Evolutionary conservation across 352 stramenopile species (phyloP), one percentile per base, ranked within the genome.

Genomic region (Phytopythium montanum): DNA sequence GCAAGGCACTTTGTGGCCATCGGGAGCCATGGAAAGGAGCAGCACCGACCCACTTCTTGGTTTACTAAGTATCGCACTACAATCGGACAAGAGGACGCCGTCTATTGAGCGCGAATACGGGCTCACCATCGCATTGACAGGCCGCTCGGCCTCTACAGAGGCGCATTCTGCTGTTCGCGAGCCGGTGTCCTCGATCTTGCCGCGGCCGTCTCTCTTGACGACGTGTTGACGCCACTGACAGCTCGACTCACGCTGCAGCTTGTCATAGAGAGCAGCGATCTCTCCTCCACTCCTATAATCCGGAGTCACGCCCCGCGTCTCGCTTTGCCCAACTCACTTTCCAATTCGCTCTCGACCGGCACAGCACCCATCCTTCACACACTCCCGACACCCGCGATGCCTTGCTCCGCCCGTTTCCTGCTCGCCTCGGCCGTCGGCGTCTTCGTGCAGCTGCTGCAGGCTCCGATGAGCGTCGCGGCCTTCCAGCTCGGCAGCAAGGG

Each of bases 401-500:
- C 53, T 33, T 21, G 53, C 53, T 48, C 39, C 36, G 16, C 26
- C 26, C 53, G 53, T 2, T 49, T 59, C 36, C 14, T 59, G 25
- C 53, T 59, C n/a, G 38, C 53, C 36, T 36, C 53, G 3, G 23
- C 26, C 36, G 38, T 28, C 23, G 53, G 53, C 2, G 5, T 36
- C 53, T 48, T n/a, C 53, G 25, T n/a, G 6, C 31, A 31, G 34
- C 25, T 59, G 6, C 33, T 46, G 3, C 52, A 36, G 52, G 33
- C 52, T 13, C 29, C 31, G 3, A 28, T 42, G 9, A 28, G 36
- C n/a, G 28, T 41, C 25, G 33, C 36, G 8, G 53, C 63, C 16
- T 76, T 78, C 49, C 34, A 75, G 28, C 54, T 61, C 45, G 72
- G 72, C 29, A 75, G 62, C 55, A 59, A 74, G 58, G 61, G 59